Percentiles rank a stretch among this genome's conserved stretches.
Evolutionary conservation across 306 rosid genomes (phyloP).

Genomic region (Mimosa bimucronata): DNA sequence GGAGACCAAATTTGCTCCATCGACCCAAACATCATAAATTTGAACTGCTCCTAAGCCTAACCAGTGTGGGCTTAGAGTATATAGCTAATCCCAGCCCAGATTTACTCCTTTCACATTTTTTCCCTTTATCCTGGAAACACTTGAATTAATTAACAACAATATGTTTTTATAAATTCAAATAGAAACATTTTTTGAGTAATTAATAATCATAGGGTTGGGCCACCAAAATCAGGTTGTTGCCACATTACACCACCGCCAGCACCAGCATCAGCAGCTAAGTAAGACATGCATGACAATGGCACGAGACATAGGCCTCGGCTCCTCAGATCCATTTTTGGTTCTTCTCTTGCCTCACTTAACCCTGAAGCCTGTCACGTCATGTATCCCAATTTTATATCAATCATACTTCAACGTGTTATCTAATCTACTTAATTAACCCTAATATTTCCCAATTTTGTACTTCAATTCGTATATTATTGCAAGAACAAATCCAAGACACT

Average conservation of each 20-base stretch:
- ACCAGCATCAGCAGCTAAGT: slow-evolving; percentile 55
- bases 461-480: too few species aligned
- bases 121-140: neutral
- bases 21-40: neutral
- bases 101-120: neutral
- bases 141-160: neutral
- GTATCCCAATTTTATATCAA: neutral
- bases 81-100: slow-evolving; percentile 9
- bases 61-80: neutral
- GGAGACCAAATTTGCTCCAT: slow-evolving; percentile 82
- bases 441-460: too few species aligned
- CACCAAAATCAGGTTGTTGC: slow-evolving; percentile 61
- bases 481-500: too few species aligned
- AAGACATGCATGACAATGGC: slow-evolving; percentile 84
- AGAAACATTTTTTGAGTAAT: neutral
- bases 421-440: neutral
- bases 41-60: neutral
- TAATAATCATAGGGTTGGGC: slow-evolving; percentile 38
- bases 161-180: slow-evolving; percentile 1
- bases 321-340: slow-evolving; percentile 59
- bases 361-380: slow-evolving; percentile 45
- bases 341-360: slow-evolving; percentile 46
- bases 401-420: neutral
- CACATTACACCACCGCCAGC: slow-evolving; percentile 42
- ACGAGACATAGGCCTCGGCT: slow-evolving; percentile 87